Conservation (phyloP, 352 stramenopile genomes). For the Pythium graminicola region DNA sequence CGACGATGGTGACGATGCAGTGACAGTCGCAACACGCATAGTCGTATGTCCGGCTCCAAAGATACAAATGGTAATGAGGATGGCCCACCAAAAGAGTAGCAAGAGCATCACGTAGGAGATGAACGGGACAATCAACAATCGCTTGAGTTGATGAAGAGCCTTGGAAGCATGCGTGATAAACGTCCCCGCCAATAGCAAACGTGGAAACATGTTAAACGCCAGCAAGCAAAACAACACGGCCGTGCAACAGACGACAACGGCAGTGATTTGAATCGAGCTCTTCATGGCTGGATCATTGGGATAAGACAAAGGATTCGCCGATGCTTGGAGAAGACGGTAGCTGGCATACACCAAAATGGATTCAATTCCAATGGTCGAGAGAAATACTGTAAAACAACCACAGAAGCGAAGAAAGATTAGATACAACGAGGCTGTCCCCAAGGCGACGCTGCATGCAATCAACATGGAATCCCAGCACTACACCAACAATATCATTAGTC, state of each 20-base stretch:
- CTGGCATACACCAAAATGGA: conserved; percentile 54
- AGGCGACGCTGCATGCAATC: conserved; percentile 48
- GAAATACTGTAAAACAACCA: conserved; percentile 60
- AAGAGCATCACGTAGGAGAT: conserved; percentile 57
- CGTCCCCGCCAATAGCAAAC: conserved; percentile 55
- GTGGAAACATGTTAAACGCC: conserved; percentile 51
- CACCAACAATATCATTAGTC: background rate
- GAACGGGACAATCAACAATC: conserved; percentile 63
- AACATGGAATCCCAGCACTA: conserved; percentile 68
- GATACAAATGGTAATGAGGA: conserved; percentile 67
- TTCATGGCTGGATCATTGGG: conserved; percentile 59
- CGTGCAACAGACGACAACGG: conserved; percentile 48
- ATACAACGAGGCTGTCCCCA: conserved; percentile 54
- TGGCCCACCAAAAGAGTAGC: conserved; percentile 62
- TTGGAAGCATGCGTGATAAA: conserved; percentile 75
- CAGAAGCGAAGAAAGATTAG: conserved; percentile 64
- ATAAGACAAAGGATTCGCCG: conserved; percentile 42
- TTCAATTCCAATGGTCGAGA: conserved; percentile 62
- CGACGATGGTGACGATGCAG: conserved; percentile 32
- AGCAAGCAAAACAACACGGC: conserved; percentile 66
- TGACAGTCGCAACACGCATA: conserved; percentile 51
- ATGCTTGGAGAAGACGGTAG: conserved; percentile 46
- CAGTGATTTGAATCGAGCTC: conserved; percentile 55
- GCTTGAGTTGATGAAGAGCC: conserved; percentile 57
- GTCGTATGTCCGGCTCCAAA: conserved; percentile 64